A percentile compares a stretch with the other conserved stretches of the same genome.
phyloP scores from a whole-genome alignment of 345 rosid genomes.

The Eucalyptus erythrocorys region DNA sequence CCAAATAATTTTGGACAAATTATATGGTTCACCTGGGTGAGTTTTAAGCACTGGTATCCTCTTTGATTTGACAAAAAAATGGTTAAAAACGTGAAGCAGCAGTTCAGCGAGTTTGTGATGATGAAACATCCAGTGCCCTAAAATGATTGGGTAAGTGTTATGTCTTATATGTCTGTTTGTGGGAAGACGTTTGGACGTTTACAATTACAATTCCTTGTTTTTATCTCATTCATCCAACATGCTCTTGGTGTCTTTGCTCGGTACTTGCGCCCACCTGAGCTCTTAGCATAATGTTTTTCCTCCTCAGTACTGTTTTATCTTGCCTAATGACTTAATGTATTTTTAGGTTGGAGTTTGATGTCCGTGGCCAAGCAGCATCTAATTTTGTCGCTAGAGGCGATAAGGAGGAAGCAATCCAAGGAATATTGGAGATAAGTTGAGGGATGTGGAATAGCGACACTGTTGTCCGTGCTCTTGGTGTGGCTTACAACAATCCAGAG shows the following conservation, averaged over 20 bases:
- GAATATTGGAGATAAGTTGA: constrained; percentile 91
- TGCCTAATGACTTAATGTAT: not conserved
- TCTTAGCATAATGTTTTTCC: not conserved
- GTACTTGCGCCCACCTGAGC: not conserved
- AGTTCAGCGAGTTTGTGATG: too few species aligned
- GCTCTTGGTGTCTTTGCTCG: not conserved
- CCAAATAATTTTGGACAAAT: too few species aligned
- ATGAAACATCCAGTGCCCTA: too few species aligned
- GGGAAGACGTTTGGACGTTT: not conserved
- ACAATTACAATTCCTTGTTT: not conserved
- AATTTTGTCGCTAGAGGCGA: constrained; percentile 70
- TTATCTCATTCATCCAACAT: not conserved
- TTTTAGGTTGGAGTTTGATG: constrained; percentile 39
- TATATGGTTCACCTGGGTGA: too few species aligned
- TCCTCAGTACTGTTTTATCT: not conserved
- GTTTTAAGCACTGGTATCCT: too few species aligned
- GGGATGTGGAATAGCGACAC: constrained; percentile 83
- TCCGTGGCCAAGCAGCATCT: constrained; percentile 73
- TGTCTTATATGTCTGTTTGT: not conserved
- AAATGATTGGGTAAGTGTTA: not conserved
- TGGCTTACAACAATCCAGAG: constrained; percentile 84
- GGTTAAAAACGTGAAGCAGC: too few species aligned
- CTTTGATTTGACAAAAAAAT: too few species aligned
- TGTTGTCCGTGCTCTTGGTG: constrained; percentile 78
- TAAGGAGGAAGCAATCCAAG: constrained; percentile 69